Conservation (phyloP, 805 yeast species). For the Myxozyma melibiosi region DNA sequence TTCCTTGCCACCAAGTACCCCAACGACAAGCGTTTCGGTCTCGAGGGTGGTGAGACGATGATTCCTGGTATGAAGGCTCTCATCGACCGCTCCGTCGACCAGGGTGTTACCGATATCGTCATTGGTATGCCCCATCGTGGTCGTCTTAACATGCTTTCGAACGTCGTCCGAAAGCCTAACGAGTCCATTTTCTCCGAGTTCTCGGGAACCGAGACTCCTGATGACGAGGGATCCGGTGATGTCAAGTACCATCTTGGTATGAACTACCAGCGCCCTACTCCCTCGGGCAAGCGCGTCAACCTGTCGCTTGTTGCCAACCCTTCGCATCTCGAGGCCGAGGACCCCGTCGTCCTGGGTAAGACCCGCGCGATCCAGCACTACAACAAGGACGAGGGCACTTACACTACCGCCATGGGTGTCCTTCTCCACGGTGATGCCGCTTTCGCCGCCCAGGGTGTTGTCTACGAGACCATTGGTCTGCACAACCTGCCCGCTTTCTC, state of each 20-base stretch:
- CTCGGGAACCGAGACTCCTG: slow-evolving; percentile 75
- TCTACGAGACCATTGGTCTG: slow-evolving; percentile 97
- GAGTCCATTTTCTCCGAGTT: slow-evolving; percentile 97
- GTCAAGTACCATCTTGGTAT: slow-evolving; percentile 99
- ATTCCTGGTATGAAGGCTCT: slow-evolving; percentile 96
- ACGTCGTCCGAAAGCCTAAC: slow-evolving; percentile 97
- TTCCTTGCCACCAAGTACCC: slow-evolving; percentile 96
- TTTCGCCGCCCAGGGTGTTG: slow-evolving; percentile 98
- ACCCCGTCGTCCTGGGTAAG: slow-evolving; percentile 97
- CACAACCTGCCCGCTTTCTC: slow-evolving; percentile 89
- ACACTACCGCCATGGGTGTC: slow-evolving; percentile 85
- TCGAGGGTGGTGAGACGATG: slow-evolving; percentile 97
- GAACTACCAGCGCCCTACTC: slow-evolving; percentile 99
- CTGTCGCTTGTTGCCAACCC: slow-evolving; percentile 97
- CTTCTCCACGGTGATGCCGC: slow-evolving; percentile 99
- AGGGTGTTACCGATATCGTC: slow-evolving; percentile 93
- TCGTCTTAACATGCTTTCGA: slow-evolving; percentile 94
- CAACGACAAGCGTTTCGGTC: slow-evolving; percentile 89
- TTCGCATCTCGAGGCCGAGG: slow-evolving; percentile 98
- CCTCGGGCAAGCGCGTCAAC: slow-evolving; percentile 95
- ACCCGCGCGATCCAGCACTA: slow-evolving; percentile 93
- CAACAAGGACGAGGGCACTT: slow-evolving; percentile 81
- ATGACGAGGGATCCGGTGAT: slow-evolving; percentile 98
- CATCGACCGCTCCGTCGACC: slow-evolving; percentile 82
- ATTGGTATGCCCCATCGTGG: slow-evolving; percentile 99